These are phyloP conservation scores for Besnoitia besnoiti DNA, from an alignment of 169 alveolate genomes.

Conservation along the genomic window DNA sequence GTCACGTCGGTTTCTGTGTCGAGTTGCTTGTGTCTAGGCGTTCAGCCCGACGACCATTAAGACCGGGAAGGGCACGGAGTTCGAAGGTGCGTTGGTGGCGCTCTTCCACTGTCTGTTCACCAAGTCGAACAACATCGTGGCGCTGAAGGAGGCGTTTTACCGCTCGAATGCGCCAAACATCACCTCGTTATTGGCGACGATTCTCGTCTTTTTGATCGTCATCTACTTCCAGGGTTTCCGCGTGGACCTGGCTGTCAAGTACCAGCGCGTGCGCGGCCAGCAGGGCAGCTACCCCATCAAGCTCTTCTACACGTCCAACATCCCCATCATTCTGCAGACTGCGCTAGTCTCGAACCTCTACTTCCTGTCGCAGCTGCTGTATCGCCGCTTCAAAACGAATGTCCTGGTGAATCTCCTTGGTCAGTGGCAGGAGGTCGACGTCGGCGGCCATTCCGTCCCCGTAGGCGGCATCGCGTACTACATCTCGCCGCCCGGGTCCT, in stretches of 20 bases:
- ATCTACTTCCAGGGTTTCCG: slow-evolving; percentile 99
- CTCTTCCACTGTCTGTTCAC: slow-evolving; percentile 97
- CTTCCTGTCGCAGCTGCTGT: slow-evolving; percentile 98
- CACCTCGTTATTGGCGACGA: slow-evolving; percentile 96
- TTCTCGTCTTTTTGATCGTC: slow-evolving; percentile 96
- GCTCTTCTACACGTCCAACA: slow-evolving; percentile 99
- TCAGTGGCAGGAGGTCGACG: slow-evolving; percentile 96
- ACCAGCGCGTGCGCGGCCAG: slow-evolving; percentile 96
- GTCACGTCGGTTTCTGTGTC: background rate
- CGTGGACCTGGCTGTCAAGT: slow-evolving; percentile 95
- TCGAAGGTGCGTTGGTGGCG: slow-evolving; percentile 99
- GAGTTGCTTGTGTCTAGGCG: slow-evolving; percentile 74
- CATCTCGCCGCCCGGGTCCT: slow-evolving; percentile 97
- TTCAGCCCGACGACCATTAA: slow-evolving; percentile 98
- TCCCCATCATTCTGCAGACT: slow-evolving; percentile 98
- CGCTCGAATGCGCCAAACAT: slow-evolving; percentile 98
- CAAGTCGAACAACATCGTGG: slow-evolving; percentile 89
- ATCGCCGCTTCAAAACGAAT: slow-evolving; percentile 96
- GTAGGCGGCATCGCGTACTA: slow-evolving; percentile 99
- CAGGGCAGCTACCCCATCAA: slow-evolving; percentile 98
- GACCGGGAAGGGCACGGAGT: slow-evolving; percentile 95
- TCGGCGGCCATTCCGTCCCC: slow-evolving; percentile 97
- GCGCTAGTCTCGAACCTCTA: slow-evolving; percentile 97
- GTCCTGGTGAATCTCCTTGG: slow-evolving; percentile 93
- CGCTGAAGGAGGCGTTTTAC: slow-evolving; percentile 95